Evolutionary conservation across 257 asterid genomes (phyloP).

Genomic region (Solanum habrochaites): DNA sequence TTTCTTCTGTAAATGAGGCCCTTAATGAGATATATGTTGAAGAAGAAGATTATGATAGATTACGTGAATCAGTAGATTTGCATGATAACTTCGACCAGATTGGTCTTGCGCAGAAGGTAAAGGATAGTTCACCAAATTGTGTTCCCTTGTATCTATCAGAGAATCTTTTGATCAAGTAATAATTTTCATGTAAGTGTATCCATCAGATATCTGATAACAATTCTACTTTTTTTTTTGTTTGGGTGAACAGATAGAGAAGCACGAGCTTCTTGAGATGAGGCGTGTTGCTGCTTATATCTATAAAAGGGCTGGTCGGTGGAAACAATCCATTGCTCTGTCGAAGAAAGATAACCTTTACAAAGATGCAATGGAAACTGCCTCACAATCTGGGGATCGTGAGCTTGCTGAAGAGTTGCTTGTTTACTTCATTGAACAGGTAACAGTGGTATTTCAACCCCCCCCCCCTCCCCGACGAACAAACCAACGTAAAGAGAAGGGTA

Average conservation of each 20-base stretch:
- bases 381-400: constrained; percentile 98
- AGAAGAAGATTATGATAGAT: constrained; percentile 95
- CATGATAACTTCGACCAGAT: constrained; percentile 97
- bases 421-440: constrained; percentile 92
- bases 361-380: constrained; percentile 99
- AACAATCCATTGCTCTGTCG: constrained; percentile 89
- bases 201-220: background rate
- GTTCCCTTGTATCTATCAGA: background rate
- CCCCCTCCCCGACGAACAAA: background rate
- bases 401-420: constrained; percentile 98
- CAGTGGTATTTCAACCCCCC: background rate
- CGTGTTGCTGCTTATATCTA: constrained; percentile 98
- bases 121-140: background rate
- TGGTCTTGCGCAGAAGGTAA: constrained; percentile 97
- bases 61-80: constrained; percentile 87
- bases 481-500: background rate
- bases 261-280: constrained; percentile 99
- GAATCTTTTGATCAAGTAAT: background rate
- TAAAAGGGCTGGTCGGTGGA: constrained; percentile 99
- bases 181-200: background rate
- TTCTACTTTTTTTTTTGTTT: background rate
- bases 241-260: constrained; percentile 82
- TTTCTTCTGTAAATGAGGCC: constrained; percentile 97
- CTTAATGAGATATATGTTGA: constrained; percentile 93
- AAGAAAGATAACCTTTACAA: constrained; percentile 93